Base-by-base conservation (phyloP, 2,329 filamentous ascomycete species). In the Myriosclerotinia curreyana region DNA sequence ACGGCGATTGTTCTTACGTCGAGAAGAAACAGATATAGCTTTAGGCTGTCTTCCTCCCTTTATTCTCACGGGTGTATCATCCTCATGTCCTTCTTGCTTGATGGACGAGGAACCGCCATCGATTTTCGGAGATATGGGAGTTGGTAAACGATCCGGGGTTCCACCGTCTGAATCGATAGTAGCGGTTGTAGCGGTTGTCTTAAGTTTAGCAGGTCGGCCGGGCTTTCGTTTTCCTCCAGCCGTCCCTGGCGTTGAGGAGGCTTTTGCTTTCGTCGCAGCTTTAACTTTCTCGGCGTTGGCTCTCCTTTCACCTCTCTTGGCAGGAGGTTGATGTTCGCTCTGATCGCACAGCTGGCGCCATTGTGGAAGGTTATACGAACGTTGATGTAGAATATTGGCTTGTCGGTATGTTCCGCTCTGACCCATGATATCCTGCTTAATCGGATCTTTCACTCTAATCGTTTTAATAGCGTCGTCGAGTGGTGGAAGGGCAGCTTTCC, bases 351-450 rank as follows among this genome's bases (percentile, higher is more conserved):
- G 82, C 63, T 91, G 85, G 70, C 92, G 91, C 95, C 95, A 99
- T 77, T 99, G 93, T 0, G 94, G 94, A 5, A 99, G 81, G 71
- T 97, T 99, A 79, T 99, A 99, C 17, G 92, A 92, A 75, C 95
- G 86, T 75, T 96, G 92, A 77, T 97, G 96, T 73, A 98, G 88
- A 66, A 99, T 93, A 74, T 99, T 99, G 73, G 95, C 91, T 76
- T 99, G 95, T 44, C 94, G 94, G 75, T 97, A 99, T 64, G 91
- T 96, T 64, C 95, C 96, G 74, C 94, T 92, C 60, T 91, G 92
- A 50, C 95, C 95, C 82, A 96, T 94, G 72, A 99, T 99, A 73
- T 99, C 95, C 77, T 99, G 95, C 74, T 92, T 96, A 75, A 99
- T 98, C 4, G 95, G 95, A 69, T 99, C 96, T 77, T 94, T 94